Base-by-base conservation (phyloP, 2,329 filamentous ascomycete genomes). In the Aciculosporium take region DNA sequence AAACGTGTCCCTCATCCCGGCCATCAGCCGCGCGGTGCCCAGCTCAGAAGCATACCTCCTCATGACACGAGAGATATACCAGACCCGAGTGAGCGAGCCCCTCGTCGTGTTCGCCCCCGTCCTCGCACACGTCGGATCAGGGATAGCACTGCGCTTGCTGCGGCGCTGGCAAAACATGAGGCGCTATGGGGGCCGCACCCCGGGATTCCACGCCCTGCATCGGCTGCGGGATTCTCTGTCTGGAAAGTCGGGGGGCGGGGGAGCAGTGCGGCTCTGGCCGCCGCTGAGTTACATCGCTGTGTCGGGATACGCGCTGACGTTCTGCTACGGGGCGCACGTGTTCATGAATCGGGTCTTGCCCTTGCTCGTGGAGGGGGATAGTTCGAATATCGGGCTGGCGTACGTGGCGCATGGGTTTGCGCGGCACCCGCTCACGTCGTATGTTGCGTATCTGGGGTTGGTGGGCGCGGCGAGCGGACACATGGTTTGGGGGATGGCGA, bases 11-110 rank as follows among this genome's bases (percentile, higher is more conserved):
- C 59, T 94, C 33, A 80, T 93, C 48, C 87, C 86, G 0, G 74
- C 91, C 29, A 52, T 79, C 38, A 85, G 83, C 31, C 74, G 71
- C 43, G 85, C 82, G 35, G 74, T 91, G 6, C 66, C 80, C 7
- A 73, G 77, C 40, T 83, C 83, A 45, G 88, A 95, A 57, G 79
- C 78, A 38, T 94, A 87, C 61, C 78, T 96, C 37, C 80, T 96
- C 48, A 84, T 94, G 59, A 88, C 87, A 23, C 78, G 89, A 46
- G 88, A 93, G 37, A 79, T 91, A 59, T 96, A 96, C 66, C 89
- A 95, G 61, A 88, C 85, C 1, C 72, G 81, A 2, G 66, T 84
- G 13, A 71, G 82, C 39, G 88, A 95, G 56, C 84, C 86, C 3
- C 64, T 93, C 17, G 70, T 96, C 46, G 75, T 96, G 45, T 77